Evolutionary conservation across 2,329 filamentous ascomycete genomes (phyloP), one percentile per base, ranked within the genome.

Genomic region (Microsporum canis): DNA sequence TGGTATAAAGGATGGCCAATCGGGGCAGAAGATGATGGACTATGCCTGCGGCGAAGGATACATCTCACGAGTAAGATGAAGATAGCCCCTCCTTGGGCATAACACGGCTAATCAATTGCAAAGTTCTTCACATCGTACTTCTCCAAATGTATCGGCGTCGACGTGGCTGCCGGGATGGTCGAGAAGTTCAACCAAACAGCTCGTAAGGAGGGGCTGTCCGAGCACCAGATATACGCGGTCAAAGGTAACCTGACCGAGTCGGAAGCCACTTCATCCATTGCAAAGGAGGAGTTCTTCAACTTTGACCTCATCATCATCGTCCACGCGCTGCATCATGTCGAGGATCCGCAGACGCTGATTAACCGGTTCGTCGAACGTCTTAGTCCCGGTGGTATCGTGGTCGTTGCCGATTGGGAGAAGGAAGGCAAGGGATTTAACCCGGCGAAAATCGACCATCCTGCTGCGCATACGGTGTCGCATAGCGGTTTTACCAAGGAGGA

Each of bases 11-110:
- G 43, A 47, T 47, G 43, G 23, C 8, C 17, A 33, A 34, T 29
- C 8, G 8, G 43, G 36, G 47, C 57, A n/a, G 38, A 66, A 65
- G 60, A 63, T 66, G 57, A 62, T 66, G 10, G 65, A 66, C 27
- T 66, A 62, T 55, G 65, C 65, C 10, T 66, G 65, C 41, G 65
- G 65, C 23, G 59, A 65, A 29, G 65, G 64, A 6, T 61, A 64
- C 23, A 41, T 64, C 27, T 63, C 63, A 10, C 59, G 47, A 8
- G 64, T 65, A 63, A 57, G 60, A 38, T 14, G 45, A 47, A 38
- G 29, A 33, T 12, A 23, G 1, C 39, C 51, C 29, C 47, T 29
- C 10, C n/a, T 27, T 49, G 5, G 3, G n/a, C 27, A n/a, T 43
- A 6, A 43, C 14, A n/a, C 27, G 39, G 34, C 38, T 57, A 14